phyloP scores from a whole-genome alignment of 352 stramenopile species.

The Pythium aristosporum region DNA sequence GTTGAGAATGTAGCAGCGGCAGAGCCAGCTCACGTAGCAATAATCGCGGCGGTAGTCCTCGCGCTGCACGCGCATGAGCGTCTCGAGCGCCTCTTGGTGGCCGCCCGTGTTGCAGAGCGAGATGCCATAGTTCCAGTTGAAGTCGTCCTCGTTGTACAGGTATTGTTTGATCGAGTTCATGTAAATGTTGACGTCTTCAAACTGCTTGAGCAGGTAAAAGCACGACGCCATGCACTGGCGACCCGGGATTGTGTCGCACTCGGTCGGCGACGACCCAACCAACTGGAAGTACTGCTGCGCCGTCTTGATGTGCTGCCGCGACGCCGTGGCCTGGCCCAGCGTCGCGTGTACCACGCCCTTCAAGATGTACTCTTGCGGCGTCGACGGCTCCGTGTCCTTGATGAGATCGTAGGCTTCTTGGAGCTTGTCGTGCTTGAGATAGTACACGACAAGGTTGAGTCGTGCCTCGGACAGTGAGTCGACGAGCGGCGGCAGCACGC shows the following conservation, averaged over 20 bases:
- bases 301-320: slow-evolving; percentile 91
- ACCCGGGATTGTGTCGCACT: slow-evolving; percentile 97
- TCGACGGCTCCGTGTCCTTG: slow-evolving; percentile 93
- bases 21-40: slow-evolving; percentile 90
- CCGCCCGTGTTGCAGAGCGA: slow-evolving; percentile 90
- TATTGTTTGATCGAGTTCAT: slow-evolving; percentile 96
- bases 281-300: slow-evolving; percentile 94
- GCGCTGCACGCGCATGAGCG: slow-evolving; percentile 88
- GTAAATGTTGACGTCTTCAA: slow-evolving; percentile 97
- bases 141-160: slow-evolving; percentile 96
- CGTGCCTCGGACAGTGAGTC: slow-evolving; percentile 92
- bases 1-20: slow-evolving; percentile 95
- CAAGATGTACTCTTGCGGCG: slow-evolving; percentile 91
- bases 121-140: slow-evolving; percentile 98
- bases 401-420: slow-evolving; percentile 94
- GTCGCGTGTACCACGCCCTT: slow-evolving; percentile 92
- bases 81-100: slow-evolving; percentile 93
- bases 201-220: slow-evolving; percentile 96
- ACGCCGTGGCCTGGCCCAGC: slow-evolving; percentile 87
- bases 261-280: slow-evolving; percentile 91
- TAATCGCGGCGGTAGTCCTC: slow-evolving; percentile 94
- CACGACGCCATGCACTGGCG: slow-evolving; percentile 97
- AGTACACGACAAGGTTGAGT: slow-evolving; percentile 96
- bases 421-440: slow-evolving; percentile 91
- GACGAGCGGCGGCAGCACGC: slow-evolving; percentile 90